A percentile compares a stretch with the other conserved stretches of the same genome.
Conservation (phyloP, 2,329 filamentous ascomycete genomes). For the Nothophoma quercina region DNA sequence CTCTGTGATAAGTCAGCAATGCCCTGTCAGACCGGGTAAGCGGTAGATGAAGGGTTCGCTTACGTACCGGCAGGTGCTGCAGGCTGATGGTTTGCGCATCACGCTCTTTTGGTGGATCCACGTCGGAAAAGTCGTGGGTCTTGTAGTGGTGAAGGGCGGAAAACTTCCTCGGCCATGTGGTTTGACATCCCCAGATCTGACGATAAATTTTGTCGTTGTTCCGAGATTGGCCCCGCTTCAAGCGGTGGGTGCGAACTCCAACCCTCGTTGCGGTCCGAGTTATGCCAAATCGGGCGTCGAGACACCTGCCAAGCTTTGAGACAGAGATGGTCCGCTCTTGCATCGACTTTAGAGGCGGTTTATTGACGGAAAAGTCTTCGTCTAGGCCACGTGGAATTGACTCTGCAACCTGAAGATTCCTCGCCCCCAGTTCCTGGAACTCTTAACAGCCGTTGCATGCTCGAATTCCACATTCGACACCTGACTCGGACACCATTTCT, state of each 20-base stretch:
- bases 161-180: slow-evolving; percentile 23
- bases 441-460: not conserved
- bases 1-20: slow-evolving; percentile 22
- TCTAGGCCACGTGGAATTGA: slow-evolving; percentile 6
- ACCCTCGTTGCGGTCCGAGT: slow-evolving; percentile 3
- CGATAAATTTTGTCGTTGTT: slow-evolving; percentile 11
- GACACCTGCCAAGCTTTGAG: slow-evolving; percentile 4
- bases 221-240: slow-evolving; percentile 13
- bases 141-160: slow-evolving; percentile 23
- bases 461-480: not conserved
- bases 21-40: slow-evolving; percentile 2
- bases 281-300: slow-evolving; percentile 6
- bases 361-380: slow-evolving; percentile 27
- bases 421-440: not conserved
- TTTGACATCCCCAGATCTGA: slow-evolving; percentile 8
- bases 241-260: no score
- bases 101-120: slow-evolving; percentile 9
- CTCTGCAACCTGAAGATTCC: slow-evolving; percentile 1
- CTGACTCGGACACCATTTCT: slow-evolving; percentile 12
- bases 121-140: slow-evolving; percentile 16
- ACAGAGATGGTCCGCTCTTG: slow-evolving; percentile 3
- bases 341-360: slow-evolving; percentile 23
- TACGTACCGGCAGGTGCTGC: slow-evolving; percentile 35
- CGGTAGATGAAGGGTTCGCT: slow-evolving; percentile 12
- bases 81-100: slow-evolving; percentile 37